phyloP scores from a whole-genome alignment of 768 basidiomycete genomes.

The Tubosaeta sp. region DNA sequence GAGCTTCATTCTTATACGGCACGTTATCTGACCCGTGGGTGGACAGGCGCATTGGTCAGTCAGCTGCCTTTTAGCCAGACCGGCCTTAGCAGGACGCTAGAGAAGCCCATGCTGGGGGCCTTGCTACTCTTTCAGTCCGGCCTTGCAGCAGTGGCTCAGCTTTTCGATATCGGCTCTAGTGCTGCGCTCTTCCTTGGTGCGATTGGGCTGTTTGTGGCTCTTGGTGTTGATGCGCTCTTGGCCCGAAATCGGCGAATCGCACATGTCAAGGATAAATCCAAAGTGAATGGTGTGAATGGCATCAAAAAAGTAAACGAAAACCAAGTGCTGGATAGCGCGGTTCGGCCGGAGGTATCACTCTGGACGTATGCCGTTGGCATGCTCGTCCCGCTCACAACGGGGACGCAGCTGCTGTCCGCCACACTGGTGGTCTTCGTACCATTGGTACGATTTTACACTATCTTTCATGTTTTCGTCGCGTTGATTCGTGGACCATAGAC shows the following conservation, averaged over 20 bases:
- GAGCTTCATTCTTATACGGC: not conserved
- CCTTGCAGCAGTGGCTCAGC: constrained; percentile 57
- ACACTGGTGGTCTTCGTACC: constrained; percentile 89
- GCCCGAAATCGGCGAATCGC: constrained; percentile 20
- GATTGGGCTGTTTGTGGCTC: constrained; percentile 50
- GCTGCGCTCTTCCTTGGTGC: constrained; percentile 67
- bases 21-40: not conserved
- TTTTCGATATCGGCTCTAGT: constrained; percentile 68
- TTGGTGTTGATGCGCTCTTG: constrained; percentile 50
- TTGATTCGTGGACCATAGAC: constrained; percentile 44
- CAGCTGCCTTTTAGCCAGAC: constrained; percentile 50
- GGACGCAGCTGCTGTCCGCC: constrained; percentile 52
- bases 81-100: constrained; percentile 35
- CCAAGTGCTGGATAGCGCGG: not conserved
- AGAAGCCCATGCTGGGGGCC: constrained; percentile 59
- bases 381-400: constrained; percentile 50
- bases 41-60: constrained; percentile 54
- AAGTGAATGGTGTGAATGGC: constrained; percentile 3
- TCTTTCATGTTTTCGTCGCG: constrained; percentile 4
- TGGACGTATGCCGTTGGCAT: constrained; percentile 63
- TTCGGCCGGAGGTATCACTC: constrained; percentile 43
- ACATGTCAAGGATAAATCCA: not conserved
- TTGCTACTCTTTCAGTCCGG: constrained; percentile 57
- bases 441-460: constrained; percentile 42
- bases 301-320: not conserved